These are phyloP conservation scores for Telfairia occidentalis DNA, from an alignment of 331 rosid species.

Conservation along the genomic window DNA sequence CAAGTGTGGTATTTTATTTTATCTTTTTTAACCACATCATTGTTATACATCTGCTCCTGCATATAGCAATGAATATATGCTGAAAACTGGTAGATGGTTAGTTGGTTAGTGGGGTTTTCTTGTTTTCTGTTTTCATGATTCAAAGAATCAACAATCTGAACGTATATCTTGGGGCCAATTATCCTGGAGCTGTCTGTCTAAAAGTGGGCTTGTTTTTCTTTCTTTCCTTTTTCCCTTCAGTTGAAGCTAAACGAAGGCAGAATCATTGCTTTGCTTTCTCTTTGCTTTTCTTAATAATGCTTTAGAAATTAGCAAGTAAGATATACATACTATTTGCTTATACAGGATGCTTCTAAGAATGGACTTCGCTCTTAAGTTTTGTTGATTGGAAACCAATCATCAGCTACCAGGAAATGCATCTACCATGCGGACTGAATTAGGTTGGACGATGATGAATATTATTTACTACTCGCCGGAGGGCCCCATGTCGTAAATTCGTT, in stretches of 20 bases:
- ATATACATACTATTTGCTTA: background rate
- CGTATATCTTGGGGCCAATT: background rate
- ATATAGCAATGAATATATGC: background rate
- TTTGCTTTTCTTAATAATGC: background rate
- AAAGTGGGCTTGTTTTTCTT: background rate
- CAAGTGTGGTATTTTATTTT: background rate
- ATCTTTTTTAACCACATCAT: background rate
- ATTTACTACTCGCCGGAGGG: background rate
- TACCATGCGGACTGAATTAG: background rate
- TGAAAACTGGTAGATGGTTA: background rate
- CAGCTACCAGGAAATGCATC: constrained; percentile 12
- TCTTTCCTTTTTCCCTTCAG: background rate
- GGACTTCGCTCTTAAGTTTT: constrained; percentile 20
- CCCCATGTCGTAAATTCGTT: background rate
- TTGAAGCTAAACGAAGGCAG: background rate
- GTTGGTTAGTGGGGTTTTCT: constrained; percentile 4
- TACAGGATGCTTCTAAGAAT: constrained; percentile 44
- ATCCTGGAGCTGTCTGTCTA: background rate
- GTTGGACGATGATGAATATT: background rate
- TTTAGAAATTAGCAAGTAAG: background rate
- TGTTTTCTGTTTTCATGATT: background rate
- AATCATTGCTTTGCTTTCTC: background rate
- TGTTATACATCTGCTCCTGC: background rate
- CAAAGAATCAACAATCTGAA: background rate
- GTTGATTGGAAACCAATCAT: constrained; percentile 10